These are phyloP conservation scores for Russula virescens DNA, from an alignment of 768 basidiomycete species.

Conservation along the genomic window DNA sequence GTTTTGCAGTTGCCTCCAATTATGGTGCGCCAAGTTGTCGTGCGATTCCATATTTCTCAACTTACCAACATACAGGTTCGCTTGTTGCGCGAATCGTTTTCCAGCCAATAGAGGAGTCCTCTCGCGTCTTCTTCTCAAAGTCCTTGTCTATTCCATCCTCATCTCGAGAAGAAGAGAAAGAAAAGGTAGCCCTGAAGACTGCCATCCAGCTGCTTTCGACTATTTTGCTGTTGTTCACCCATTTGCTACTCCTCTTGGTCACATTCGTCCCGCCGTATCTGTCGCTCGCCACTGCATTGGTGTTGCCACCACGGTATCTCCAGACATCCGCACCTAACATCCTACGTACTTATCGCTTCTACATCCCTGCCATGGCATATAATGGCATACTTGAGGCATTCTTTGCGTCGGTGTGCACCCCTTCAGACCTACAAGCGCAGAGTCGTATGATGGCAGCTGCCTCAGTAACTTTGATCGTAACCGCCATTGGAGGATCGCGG, in stretches of 20 bases:
- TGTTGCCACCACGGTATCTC: constrained; percentile 67
- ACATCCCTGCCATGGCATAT: constrained; percentile 82
- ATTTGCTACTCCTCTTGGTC: constrained; percentile 65
- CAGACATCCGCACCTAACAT: constrained; percentile 75
- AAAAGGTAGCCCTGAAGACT: constrained; percentile 23
- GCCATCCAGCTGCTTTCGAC: constrained; percentile 46
- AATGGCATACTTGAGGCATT: constrained; percentile 94
- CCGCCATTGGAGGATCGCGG: constrained; percentile 44
- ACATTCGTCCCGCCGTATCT: constrained; percentile 75
- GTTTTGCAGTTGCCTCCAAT: constrained; percentile 92
- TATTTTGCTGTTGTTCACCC: constrained; percentile 55
- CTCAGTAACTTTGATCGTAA: constrained; percentile 59
- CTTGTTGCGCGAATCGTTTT: constrained; percentile 88
- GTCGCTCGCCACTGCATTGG: constrained; percentile 55
- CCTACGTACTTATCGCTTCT: constrained; percentile 75
- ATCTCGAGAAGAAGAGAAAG: constrained; percentile 1
- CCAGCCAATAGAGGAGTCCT: constrained; percentile 92
- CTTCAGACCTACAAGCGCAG: constrained; percentile 61
- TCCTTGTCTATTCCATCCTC: constrained; percentile 29
- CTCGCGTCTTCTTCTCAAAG: constrained; percentile 83
- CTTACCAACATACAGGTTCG: constrained; percentile 52
- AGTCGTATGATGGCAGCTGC: constrained; percentile 81
- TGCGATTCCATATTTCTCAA: background rate
- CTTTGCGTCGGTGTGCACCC: constrained; percentile 68
- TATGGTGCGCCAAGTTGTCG: constrained; percentile 56